A percentile compares a stretch with the other conserved stretches of the same genome.
These are phyloP conservation scores for Lolium perenne DNA, from an alignment of 176 grass and related monocot genomes.

Conservation along the genomic window DNA sequence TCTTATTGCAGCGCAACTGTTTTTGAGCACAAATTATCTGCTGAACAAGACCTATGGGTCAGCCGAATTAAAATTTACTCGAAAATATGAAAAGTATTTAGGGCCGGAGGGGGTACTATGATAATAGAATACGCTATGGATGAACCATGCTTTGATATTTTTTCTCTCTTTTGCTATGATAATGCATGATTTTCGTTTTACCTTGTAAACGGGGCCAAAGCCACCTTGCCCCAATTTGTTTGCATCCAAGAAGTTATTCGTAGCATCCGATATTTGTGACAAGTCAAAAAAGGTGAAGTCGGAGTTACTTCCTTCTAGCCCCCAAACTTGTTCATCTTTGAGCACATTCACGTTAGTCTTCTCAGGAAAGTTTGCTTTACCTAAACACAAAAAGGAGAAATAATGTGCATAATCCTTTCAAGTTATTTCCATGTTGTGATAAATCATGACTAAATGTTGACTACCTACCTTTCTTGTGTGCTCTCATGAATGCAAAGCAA, in stretches of 20 bases:
- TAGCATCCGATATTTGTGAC: not conserved
- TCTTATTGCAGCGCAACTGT: not conserved
- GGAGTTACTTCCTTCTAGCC: not conserved
- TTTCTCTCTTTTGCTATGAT: not conserved
- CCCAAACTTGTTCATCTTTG: conserved; percentile 19
- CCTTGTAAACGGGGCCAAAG: conserved; percentile 73
- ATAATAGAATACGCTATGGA: not conserved
- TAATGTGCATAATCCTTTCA: not conserved
- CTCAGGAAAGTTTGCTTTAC: not conserved
- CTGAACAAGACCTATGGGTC: not conserved
- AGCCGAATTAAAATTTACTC: not conserved
- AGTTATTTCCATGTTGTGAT: not conserved
- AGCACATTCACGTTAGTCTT: not conserved
- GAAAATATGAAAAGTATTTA: not conserved
- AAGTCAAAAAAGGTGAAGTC: not conserved
- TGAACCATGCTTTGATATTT: not conserved
- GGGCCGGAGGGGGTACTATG: no score
- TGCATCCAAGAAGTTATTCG: conserved; percentile 29
- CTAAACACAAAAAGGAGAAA: not conserved
- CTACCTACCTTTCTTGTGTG: conserved; percentile 15
- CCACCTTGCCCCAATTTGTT: conserved; percentile 73
- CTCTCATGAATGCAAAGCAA: conserved; percentile 23
- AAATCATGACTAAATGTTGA: not conserved
- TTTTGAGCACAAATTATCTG: not conserved
- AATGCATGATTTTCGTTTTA: not conserved